Conservation (phyloP, 352 stramenopile species). For the Pythium monospermum region DNA sequence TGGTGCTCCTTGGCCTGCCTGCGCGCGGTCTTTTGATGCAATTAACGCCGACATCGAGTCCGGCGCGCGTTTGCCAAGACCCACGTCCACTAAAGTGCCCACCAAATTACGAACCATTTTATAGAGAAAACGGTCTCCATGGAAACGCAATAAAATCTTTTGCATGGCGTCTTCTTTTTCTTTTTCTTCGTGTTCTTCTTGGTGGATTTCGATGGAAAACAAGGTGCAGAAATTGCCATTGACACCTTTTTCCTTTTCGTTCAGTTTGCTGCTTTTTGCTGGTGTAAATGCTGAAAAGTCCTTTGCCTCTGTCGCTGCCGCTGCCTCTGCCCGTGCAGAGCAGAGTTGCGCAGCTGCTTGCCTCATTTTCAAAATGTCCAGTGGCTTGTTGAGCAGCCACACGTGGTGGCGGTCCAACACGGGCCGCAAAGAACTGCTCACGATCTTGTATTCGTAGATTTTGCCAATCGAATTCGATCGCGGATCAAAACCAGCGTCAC, state of each 20-base stretch:
- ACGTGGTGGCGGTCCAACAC: conserved; percentile 44
- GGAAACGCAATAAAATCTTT: conserved; percentile 44
- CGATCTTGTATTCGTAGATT: conserved; percentile 60
- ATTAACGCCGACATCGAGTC: conserved; percentile 44
- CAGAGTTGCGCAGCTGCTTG: conserved; percentile 29
- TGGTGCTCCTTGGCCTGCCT: conserved; percentile 63
- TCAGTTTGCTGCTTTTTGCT: conserved; percentile 30
- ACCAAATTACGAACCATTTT: conserved; percentile 85
- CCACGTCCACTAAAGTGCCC: conserved; percentile 73
- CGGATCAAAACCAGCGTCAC: conserved; percentile 41
- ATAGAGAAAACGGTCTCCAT: conserved; percentile 76
- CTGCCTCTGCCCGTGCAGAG: too few relatives aligned
- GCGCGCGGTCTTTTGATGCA: conserved; percentile 38
- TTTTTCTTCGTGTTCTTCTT: conserved; percentile 24
- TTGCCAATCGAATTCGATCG: conserved; percentile 45
- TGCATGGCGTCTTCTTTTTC: conserved; percentile 18
- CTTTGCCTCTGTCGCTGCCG: conserved; percentile 27
- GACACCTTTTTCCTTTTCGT: conserved; percentile 27
- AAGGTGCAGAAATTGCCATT: conserved; percentile 53
- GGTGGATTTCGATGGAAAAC: conserved; percentile 29
- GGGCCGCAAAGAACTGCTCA: conserved; percentile 43
- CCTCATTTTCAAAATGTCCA: conserved; percentile 53
- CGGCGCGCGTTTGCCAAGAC: conserved; percentile 36
- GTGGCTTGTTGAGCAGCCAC: conserved; percentile 53
- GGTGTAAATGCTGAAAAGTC: conserved; percentile 72